Percentiles rank a stretch among this genome's conserved stretches.
Evolutionary conservation across 495 filamentous ascomycete species (phyloP).

Genomic region (Penicillium salamii): DNA sequence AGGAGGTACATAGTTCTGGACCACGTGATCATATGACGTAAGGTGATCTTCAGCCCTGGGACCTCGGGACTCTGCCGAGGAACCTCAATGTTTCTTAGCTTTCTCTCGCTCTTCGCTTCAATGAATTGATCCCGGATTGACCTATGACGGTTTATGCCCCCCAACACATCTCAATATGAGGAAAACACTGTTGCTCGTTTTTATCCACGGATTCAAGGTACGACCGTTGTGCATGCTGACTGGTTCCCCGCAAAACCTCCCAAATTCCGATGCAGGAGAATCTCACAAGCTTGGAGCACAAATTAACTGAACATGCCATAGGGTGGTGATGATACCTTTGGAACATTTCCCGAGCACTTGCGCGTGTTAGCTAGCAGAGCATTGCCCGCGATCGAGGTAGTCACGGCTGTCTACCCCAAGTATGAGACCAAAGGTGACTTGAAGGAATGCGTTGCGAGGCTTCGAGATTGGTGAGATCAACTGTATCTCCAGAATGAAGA

Average conservation of each 20-base stretch:
- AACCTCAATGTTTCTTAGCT: background rate
- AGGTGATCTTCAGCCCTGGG: background rate
- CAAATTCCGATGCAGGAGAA: background rate
- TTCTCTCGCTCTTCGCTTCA: background rate
- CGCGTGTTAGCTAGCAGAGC: constrained; percentile 63
- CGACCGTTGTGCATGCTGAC: constrained; percentile 5
- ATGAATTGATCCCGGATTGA: background rate
- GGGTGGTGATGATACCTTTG: constrained; percentile 90
- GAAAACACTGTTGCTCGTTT: constrained; percentile 86
- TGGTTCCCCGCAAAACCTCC: constrained; percentile 10
- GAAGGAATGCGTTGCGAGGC: constrained; percentile 70
- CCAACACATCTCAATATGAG: constrained; percentile 53
- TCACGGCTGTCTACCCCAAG: constrained; percentile 75
- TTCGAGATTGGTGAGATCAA: constrained; percentile 74
- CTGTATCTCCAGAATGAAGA: background rate
- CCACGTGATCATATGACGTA: constrained; percentile 6
- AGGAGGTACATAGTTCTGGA: background rate
- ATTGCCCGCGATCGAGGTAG: constrained; percentile 71
- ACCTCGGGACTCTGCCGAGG: background rate
- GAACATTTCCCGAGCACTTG: constrained; percentile 70
- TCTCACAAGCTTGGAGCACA: background rate
- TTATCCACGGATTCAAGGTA: constrained; percentile 98
- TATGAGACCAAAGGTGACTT: constrained; percentile 92
- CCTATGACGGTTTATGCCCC: constrained; percentile 1
- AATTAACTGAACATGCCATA: constrained; percentile 27